Percentiles rank a stretch among this genome's conserved stretches.
phyloP scores from a whole-genome alignment of 208 protist genomes.

The Porcisia hertigi region DNA sequence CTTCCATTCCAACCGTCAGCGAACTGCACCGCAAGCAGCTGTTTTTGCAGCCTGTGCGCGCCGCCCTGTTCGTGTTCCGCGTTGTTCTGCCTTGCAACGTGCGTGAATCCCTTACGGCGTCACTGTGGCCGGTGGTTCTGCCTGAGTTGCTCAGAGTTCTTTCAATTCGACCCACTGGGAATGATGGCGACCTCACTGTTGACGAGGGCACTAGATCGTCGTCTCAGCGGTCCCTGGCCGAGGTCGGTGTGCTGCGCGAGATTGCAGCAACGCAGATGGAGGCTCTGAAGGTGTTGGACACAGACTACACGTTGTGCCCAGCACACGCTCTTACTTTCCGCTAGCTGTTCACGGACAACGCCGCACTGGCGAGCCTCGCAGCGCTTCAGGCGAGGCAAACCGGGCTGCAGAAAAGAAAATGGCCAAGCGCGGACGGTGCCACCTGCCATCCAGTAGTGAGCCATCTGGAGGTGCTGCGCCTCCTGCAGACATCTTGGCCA shows the following conservation, averaged over 20 bases:
- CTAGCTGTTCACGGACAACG: slow-evolving; percentile 35
- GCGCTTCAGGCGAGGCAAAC: slow-evolving; percentile 2
- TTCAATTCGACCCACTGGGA: background rate
- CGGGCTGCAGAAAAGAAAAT: background rate
- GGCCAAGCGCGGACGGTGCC: background rate
- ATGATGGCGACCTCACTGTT: background rate
- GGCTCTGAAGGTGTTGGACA: slow-evolving; percentile 60
- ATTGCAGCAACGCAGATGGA: slow-evolving; percentile 55
- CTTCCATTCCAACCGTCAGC: slow-evolving; percentile 9
- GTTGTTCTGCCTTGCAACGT: slow-evolving; percentile 47
- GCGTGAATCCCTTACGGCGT: slow-evolving; percentile 28
- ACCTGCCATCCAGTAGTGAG: slow-evolving; percentile 6
- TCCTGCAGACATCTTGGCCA: slow-evolving; percentile 5
- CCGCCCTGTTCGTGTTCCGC: slow-evolving; percentile 59
- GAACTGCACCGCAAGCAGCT: slow-evolving; percentile 25
- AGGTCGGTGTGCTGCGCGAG: slow-evolving; percentile 26
- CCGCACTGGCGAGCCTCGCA: slow-evolving; percentile 8
- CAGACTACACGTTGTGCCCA: slow-evolving; percentile 48
- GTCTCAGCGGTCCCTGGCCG: background rate
- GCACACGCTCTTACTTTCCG: slow-evolving; percentile 30
- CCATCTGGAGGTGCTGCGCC: slow-evolving; percentile 21
- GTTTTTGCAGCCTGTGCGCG: slow-evolving; percentile 33
- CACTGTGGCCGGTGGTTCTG: slow-evolving; percentile 56
- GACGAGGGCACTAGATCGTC: background rate
- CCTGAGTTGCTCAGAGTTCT: slow-evolving; percentile 36